These are phyloP conservation scores for Artemisia tridentata DNA, from an alignment of 129 eudicot genomes.

Conservation along the genomic window DNA sequence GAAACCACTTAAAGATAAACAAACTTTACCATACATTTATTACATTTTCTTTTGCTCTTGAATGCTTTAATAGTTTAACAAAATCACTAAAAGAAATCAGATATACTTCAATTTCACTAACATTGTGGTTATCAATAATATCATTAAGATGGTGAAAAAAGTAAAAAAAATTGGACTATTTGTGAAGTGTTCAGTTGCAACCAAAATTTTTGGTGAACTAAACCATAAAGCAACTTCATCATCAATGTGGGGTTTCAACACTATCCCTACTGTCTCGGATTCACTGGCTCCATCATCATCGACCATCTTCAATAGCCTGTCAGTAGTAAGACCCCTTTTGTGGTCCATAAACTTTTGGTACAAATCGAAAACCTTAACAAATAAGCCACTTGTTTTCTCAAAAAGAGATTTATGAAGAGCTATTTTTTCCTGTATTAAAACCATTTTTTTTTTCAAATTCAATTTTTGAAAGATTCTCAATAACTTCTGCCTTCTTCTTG, in stretches of 20 bases:
- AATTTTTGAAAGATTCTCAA: no score
- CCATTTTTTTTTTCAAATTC: conserved; percentile 23
- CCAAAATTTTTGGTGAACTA: background rate
- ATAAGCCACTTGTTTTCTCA: background rate
- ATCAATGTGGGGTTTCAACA: conserved; percentile 37
- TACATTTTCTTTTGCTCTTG: no score
- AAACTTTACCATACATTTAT: no score
- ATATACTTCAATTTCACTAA: conserved; percentile 23
- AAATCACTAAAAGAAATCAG: conserved; percentile 8
- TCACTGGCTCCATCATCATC: conserved; percentile 24
- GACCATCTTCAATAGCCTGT: background rate
- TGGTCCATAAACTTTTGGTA: background rate
- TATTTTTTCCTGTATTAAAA: background rate
- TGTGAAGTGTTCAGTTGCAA: background rate
- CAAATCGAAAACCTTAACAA: background rate
- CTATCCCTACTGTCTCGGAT: conserved; percentile 62
- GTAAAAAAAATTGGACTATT: background rate
- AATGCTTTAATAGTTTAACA: background rate
- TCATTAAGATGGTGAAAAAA: background rate
- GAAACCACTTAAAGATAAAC: no score
- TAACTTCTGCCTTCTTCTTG: no score
- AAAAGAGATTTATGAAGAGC: background rate
- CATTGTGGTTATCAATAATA: conserved; percentile 2
- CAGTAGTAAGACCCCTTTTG: background rate
- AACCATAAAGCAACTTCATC: background rate